Evolutionary conservation across 441 rosid genomes (phyloP), one percentile per base, ranked within the genome.

Genomic region (Aquilaria agallochum): DNA sequence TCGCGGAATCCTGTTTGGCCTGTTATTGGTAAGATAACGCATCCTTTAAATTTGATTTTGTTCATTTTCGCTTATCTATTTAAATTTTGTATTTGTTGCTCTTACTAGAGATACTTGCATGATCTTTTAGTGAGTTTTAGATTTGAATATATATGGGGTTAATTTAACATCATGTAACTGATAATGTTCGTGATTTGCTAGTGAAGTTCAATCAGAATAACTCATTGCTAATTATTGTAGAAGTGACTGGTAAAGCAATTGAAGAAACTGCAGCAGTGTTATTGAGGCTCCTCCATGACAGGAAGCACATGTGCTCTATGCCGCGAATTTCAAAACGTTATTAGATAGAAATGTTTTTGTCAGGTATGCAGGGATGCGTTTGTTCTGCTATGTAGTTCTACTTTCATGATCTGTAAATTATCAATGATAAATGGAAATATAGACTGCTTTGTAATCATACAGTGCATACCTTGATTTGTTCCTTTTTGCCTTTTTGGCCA

Each of bases 261-360:
- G 95, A 94, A 77, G 96, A 94, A 84, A 89, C 92, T 63, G 93
- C 94, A 3, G 96, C 96, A 3, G 85, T 90, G 47, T 58, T 88
- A 20, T 68, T 89, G 72, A 83, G 89, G 83, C 84, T 93, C 60
- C 79, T 72, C 66, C 88, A 86, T 64, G 94, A 93, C 60, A 78
- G 89, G 66, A 80, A 72, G 77, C 65, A 81, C 47, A 89, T 62
- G 67, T 76, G 89, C 62, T 69, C 74, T 11, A 90, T 87, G 95
- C 96, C 96, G 55, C 74, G 85, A 52, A 88, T 88, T 74, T 87
- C 96, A 50, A 86, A 82, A 67, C 78, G 68, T 60, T 92, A 86
- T 74, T 86, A 73, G 60, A 50, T 52, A 55, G 44, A 20, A 53
- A 49, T 50, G 9, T 40, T 53, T n/a, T 55, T 48, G 49, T 20